Evolutionary conservation across 2,329 filamentous ascomycete species (phyloP), one percentile per base, ranked within the genome.

Genomic region (Trichoderma koningiopsis): DNA sequence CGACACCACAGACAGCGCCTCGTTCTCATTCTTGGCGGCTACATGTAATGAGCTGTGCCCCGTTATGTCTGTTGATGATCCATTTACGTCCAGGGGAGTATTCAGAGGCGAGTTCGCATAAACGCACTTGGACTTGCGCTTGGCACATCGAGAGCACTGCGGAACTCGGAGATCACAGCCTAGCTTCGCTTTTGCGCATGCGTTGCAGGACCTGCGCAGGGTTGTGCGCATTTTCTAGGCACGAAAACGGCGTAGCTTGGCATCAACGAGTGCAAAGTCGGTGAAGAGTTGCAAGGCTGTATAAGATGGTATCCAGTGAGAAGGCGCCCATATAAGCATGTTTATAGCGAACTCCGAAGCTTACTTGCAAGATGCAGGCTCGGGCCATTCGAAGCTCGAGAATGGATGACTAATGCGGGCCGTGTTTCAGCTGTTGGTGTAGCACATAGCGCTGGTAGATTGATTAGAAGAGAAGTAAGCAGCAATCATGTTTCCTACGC

Each of bases 131-230:
- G 53, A 66, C n/a, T 49, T 58, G 35, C 63, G 47, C 63, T 66
- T 66, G 63, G 49, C 13, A 22, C 63, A 66, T 5, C 63, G n/a
- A 49, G 63, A 66, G 63, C 63, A 66, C 53, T 58, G 63, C 27
- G 63, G 63, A n/a, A 58, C 43, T 47, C 63, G 37, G 53, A 66
- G 63, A 66, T 66, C 63, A 27, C 63, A 66, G 37, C 53, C 53
- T 43, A 57, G 63, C n/a, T 66, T 66, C 37, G 63, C 52, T 29
- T 66, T 66, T 66, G 63, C 63, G 40, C 63, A 66, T 35, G 63
- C 63, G 37, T 66, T 58, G 13, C 63, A 66, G 63, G 63, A 66
- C 10, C 63, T 66, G n/a, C 53, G 63, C 19, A 66, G 63, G 63
- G 63, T 66, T 58, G 63, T 66, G 53, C 63, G 63, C 63, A 66